Evolutionary conservation across 495 filamentous ascomycete genomes (phyloP), one percentile per base, ranked within the genome.

Genomic region (Chlorociboria aeruginascens): DNA sequence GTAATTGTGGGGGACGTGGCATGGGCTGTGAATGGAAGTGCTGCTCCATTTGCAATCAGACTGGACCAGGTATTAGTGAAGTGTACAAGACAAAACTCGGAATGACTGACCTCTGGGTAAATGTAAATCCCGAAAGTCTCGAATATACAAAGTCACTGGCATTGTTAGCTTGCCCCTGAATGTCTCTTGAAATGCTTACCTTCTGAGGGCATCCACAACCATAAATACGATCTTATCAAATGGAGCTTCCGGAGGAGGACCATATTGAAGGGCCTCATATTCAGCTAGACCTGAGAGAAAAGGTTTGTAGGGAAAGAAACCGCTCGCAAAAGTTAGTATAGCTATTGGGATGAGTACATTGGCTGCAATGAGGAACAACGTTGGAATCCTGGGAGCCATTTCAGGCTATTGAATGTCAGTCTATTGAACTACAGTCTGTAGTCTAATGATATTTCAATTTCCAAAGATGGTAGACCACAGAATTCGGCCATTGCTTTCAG

Each of bases 291-390:
- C 92, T 12, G 88, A 77, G 17, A 97, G 71, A 48, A 97, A 80
- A 3, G 92, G 85, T 57, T 97, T 99, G 65, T 96, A 95, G 12
- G 92, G 92, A 60, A 99, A 97, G 71, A 97, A 99, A 12, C 93
- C 92, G 3, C 81, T 76, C 7, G 86, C 89, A 63, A 99, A 99
- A 45, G 80, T 66, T 37, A 93, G 50, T 40, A 96, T 78, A 35
- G 87, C 80, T 34, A 85, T 50, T 2, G 85, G 84, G 29, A 95
- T 77, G 17, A 97, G 65, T 12, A 85, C 12, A 67, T 98, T 97
- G 43, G 78, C 77, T 59, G 71, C 73, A 46, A 80, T 57, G 45
- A 79, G 70, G 51, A 76, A 45, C 10, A 57, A 13, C 12, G 39
- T 39, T 3, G 45, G 35, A 12, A 36, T 44, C 37, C 43, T 39